Base-by-base conservation (phyloP, 1,284 basidiomycete genomes). In the Ceratobasidium sp. region DNA sequence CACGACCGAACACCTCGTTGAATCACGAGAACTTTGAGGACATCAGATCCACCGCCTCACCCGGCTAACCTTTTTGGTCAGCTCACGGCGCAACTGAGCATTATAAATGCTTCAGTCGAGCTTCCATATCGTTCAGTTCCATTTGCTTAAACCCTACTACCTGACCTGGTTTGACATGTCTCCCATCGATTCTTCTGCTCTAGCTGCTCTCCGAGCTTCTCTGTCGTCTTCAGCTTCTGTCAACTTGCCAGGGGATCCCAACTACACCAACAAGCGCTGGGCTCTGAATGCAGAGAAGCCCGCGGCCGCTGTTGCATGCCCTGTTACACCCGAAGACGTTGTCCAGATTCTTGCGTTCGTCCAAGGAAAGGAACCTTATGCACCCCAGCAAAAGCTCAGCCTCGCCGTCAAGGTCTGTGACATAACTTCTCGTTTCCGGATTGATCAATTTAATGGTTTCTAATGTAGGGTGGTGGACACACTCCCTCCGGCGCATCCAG, bases 401-500 rank as follows among this genome's bases (percentile, higher is more conserved):
- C 31, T 62, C 17, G 74, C 74, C 19, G 54, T 75, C 31, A 66
- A 57, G 63, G 73, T 67, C 6, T 15, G 56, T 33, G 41, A n/a
- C 31, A 51, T 14, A 7, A 15, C 15, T 36, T 22, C 72, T n/a
- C 44, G 27, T 74, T n/a, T 33, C 47, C 9, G 48, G 56, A 51
- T 29, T 33, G 4, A 17, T 63, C 22, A n/a, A 45, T 29, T 24
- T n/a, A n/a, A 19, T n/a, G n/a, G 29, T 50, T 19, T 11, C 14
- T 22, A 19, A 14, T 47, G 17, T 19, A 77, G 63, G 56, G 76
- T 27, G 76, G 76, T 29, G 76, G 76, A 2, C 74, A 77, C 44
- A 78, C 74, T 33, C 33, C 65, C 29, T 57, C 54, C 19, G 75
- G 27, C 33, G 29, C 77, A 0, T 76, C 76, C 7, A 62, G 53